phyloP scores from a whole-genome alignment of 768 basidiomycete genomes.

The Coprinopsis sp. region DNA sequence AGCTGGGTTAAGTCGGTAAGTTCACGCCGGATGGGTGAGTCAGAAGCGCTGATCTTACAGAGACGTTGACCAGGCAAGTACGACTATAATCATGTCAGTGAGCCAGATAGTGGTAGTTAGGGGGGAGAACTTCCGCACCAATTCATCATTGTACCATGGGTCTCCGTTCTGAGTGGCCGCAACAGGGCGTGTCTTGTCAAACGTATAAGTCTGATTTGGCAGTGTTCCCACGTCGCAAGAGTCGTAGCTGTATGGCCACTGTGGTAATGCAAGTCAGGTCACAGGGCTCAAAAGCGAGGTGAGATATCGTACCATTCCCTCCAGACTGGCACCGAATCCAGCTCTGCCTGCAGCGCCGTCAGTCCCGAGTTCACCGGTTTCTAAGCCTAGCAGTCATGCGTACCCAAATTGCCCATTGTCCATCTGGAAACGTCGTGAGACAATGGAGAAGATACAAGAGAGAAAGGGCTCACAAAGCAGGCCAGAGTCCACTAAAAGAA shows the following conservation, averaged over 20 bases:
- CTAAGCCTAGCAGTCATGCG: conserved; percentile 28
- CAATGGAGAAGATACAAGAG: neutral
- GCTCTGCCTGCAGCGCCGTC: conserved; percentile 52
- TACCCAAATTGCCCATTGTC: conserved; percentile 50
- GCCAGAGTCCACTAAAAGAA: conserved; percentile 40
- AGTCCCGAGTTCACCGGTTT: too few relatives aligned
- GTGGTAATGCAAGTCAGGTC: conserved; percentile 1
- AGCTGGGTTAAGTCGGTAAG: conserved; percentile 15
- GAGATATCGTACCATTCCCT: conserved; percentile 51
- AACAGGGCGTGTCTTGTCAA: conserved; percentile 38
- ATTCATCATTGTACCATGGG: conserved; percentile 31
- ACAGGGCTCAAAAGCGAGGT: neutral
- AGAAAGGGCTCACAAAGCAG: conserved; percentile 30
- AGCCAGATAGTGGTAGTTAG: neutral
- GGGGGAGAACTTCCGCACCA: conserved; percentile 20
- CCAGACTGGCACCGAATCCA: conserved; percentile 65
- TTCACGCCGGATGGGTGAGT: neutral
- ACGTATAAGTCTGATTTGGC: conserved; percentile 71
- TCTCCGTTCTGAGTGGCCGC: conserved; percentile 41
- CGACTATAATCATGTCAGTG: conserved; percentile 30
- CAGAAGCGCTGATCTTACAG: conserved; percentile 17
- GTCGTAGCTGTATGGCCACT: conserved; percentile 71
- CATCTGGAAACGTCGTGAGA: conserved; percentile 22
- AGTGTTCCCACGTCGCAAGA: conserved; percentile 78
- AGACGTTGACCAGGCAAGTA: conserved; percentile 63